Conservation (phyloP, 441 rosid genomes). For the Monsonia emarginata region DNA sequence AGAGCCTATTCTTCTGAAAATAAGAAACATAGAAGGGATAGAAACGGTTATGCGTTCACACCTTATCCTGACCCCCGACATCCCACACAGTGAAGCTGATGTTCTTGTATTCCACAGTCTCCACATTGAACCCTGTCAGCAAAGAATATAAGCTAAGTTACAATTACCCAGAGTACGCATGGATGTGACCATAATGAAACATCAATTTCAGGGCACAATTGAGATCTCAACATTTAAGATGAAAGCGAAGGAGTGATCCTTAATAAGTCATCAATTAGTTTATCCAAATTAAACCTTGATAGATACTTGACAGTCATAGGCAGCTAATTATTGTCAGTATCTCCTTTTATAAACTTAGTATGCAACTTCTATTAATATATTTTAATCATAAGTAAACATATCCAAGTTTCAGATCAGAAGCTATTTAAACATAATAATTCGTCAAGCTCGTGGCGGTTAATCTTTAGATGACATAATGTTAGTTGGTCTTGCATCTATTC, state of each 20-base stretch:
- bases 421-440: too few relatives aligned
- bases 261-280: too few relatives aligned
- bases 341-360: too few relatives aligned
- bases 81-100: slow-evolving; percentile 28
- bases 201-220: background rate
- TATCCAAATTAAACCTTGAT: too few relatives aligned
- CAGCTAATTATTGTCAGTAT: too few relatives aligned
- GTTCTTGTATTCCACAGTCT: slow-evolving; percentile 25
- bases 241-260: background rate
- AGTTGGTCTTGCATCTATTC: background rate
- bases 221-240: background rate
- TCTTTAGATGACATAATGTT: too few relatives aligned
- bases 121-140: slow-evolving; percentile 20
- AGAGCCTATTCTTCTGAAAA: background rate
- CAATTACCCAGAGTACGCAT: background rate
- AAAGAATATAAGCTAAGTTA: background rate
- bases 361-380: too few relatives aligned
- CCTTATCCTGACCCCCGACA: slow-evolving; percentile 27
- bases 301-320: too few relatives aligned
- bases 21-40: background rate
- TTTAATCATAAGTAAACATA: too few relatives aligned
- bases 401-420: too few relatives aligned
- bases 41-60: background rate
- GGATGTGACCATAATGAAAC: background rate
- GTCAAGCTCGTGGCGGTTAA: too few relatives aligned